These are phyloP conservation scores for Begonia masoniana DNA, from an alignment of 306 rosid species.

Conservation along the genomic window DNA sequence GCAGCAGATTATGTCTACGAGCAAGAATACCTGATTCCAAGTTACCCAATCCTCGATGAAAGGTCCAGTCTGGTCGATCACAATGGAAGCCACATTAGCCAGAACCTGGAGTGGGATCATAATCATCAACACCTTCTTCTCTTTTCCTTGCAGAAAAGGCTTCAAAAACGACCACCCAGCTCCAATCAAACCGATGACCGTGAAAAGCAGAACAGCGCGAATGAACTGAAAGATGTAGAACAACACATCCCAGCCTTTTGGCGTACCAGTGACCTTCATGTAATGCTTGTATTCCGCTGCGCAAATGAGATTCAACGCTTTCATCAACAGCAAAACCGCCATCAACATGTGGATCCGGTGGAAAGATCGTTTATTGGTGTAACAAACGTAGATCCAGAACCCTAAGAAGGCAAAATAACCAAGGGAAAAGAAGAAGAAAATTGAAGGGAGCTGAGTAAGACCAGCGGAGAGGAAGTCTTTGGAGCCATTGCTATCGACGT, in stretches of 20 bases:
- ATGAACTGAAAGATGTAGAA: conserved; percentile 6
- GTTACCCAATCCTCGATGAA: conserved; percentile 2
- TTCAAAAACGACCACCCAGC: conserved; percentile 10
- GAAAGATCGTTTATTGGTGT: neutral
- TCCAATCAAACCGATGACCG: conserved; percentile 10
- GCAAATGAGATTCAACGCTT: conserved; percentile 4
- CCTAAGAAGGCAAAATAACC: conserved; percentile 35
- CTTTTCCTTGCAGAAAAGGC: conserved; percentile 9
- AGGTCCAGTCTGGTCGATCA: conserved; percentile 5
- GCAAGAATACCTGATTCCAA: conserved; percentile 4
- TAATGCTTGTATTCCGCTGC: conserved; percentile 4
- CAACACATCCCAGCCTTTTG: conserved; percentile 10
- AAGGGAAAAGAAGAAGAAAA: conserved; percentile 39
- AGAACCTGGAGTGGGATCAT: conserved; percentile 10
- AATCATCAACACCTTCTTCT: conserved; percentile 10
- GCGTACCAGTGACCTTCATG: conserved; percentile 6
- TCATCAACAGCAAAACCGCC: conserved; percentile 7
- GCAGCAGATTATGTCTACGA: conserved; percentile 6
- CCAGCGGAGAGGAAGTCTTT: conserved; percentile 65
- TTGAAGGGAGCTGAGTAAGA: conserved; percentile 47
- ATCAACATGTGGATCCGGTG: conserved; percentile 7
- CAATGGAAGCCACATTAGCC: conserved; percentile 4
- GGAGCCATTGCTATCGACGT: conserved; percentile 29
- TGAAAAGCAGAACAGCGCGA: conserved; percentile 7
- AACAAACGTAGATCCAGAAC: conserved; percentile 36